phyloP scores from a whole-genome alignment of 202 grass and related monocot species.

The Setaria viridis region DNA sequence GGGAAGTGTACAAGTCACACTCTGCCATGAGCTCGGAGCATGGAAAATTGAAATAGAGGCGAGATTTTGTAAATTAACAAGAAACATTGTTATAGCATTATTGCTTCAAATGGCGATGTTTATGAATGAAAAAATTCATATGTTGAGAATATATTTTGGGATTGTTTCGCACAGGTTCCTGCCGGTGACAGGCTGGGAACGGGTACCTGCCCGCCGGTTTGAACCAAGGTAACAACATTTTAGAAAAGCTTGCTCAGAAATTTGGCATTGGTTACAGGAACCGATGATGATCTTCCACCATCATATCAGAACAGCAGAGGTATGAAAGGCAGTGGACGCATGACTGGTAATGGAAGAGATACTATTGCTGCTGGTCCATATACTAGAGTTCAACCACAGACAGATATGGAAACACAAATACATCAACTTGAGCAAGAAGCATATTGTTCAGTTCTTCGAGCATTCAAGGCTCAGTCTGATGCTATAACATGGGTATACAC shows the following conservation, averaged over 20 bases:
- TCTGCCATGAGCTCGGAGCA: not conserved
- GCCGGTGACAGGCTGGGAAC: not conserved
- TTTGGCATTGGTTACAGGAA: constrained; percentile 63
- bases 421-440: constrained; percentile 87
- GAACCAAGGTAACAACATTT: constrained; percentile 13
- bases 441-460: constrained; percentile 77
- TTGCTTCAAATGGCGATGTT: not conserved
- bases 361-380: constrained; percentile 47
- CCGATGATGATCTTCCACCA: constrained; percentile 90
- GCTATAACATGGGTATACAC: constrained; percentile 82
- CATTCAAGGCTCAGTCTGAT: constrained; percentile 91
- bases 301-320: constrained; percentile 75
- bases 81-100: not conserved
- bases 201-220: not conserved
- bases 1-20: not conserved
- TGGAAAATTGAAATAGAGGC: constrained; percentile 12
- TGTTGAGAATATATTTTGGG: constrained; percentile 32
- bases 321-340: constrained; percentile 59
- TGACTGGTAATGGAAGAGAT: constrained; percentile 77
- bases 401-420: constrained; percentile 84
- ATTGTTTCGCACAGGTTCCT: constrained; percentile 12
- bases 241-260: constrained; percentile 14
- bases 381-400: constrained; percentile 53
- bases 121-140: not conserved
- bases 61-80: not conserved